phyloP scores from a whole-genome alignment of 2,329 filamentous ascomycete species.

The Pseudopithomyces chartarum region DNA sequence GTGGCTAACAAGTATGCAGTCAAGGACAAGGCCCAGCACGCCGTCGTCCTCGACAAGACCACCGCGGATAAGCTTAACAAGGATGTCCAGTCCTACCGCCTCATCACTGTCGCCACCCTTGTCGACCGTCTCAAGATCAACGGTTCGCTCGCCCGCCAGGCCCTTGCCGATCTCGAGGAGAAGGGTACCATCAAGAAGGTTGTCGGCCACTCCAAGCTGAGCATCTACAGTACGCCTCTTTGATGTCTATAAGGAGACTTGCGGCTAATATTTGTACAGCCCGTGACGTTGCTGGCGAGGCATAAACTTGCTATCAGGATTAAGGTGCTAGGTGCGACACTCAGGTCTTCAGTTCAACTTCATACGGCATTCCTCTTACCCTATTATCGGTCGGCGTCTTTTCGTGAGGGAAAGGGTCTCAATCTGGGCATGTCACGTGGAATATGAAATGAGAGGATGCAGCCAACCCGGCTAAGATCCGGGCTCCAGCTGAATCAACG shows the following conservation, averaged over 20 bases:
- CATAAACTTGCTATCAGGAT: constrained; percentile 33
- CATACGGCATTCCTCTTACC: constrained; percentile 40
- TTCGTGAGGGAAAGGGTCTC: constrained; percentile 37
- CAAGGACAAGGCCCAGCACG: constrained; percentile 99
- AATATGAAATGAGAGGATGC: constrained; percentile 38
- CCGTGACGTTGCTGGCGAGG: constrained; percentile 44
- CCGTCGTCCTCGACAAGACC: constrained; percentile 97
- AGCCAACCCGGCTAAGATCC: constrained; percentile 23
- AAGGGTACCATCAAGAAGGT: constrained; percentile 99
- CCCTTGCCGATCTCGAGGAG: constrained; percentile 92
- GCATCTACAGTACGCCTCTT: constrained; percentile 84
- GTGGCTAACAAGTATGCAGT: constrained; percentile 62
- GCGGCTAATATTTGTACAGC: constrained; percentile 32
- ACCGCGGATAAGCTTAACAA: constrained; percentile 99
- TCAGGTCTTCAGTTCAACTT: constrained; percentile 34
- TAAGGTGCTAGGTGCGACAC: constrained; percentile 29
- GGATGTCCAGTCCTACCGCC: constrained; percentile 99
- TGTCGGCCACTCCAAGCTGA: constrained; percentile 94
- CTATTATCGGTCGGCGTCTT: constrained; percentile 41
- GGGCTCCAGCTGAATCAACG: constrained; percentile 16
- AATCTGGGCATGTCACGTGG: constrained; percentile 38
- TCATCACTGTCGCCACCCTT: constrained; percentile 97
- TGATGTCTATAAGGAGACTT: background rate
- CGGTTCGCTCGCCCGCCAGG: constrained; percentile 90
- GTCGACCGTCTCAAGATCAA: constrained; percentile 99